phyloP scores from a whole-genome alignment of 2,329 filamentous ascomycete species.

The Colletotrichum navitas region DNA sequence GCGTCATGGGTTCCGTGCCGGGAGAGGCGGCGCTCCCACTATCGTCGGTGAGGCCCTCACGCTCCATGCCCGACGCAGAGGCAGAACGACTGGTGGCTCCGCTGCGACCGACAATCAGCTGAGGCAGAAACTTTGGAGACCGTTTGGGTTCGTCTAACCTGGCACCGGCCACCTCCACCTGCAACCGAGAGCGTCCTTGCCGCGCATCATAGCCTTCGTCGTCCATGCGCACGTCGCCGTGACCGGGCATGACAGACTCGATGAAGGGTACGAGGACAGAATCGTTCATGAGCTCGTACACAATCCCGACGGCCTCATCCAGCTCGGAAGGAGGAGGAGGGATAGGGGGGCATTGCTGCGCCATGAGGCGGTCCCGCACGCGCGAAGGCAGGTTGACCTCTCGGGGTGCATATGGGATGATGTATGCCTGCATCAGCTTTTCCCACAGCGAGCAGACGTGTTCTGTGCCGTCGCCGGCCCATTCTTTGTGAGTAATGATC shows the following conservation, averaged over 20 bases:
- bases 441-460: conserved; percentile 88
- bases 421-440: conserved; percentile 90
- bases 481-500: conserved; percentile 57
- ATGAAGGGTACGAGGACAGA: conserved; percentile 94
- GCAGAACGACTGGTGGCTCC: conserved; percentile 56
- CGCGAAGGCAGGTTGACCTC: conserved; percentile 92
- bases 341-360: conserved; percentile 66
- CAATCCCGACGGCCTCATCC: conserved; percentile 85
- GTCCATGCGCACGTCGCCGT: conserved; percentile 52
- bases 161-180: conserved; percentile 52
- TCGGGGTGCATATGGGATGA: conserved; percentile 83
- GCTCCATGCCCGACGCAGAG: conserved; percentile 59
- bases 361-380: conserved; percentile 84
- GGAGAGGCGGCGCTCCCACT: conserved; percentile 72
- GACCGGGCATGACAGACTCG: conserved; percentile 68
- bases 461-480: conserved; percentile 61
- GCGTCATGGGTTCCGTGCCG: conserved; percentile 75
- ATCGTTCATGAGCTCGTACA: conserved; percentile 97
- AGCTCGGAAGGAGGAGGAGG: conserved; percentile 82
- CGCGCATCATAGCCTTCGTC: conserved; percentile 53
- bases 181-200: conserved; percentile 55
- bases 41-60: conserved; percentile 72
- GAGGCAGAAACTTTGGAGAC: conserved; percentile 61
- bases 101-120: conserved; percentile 56
- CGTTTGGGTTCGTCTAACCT: conserved; percentile 55